Evolutionary conservation across 805 yeast species (phyloP), one percentile per base, ranked within the genome.

Genomic region (Barnettozyma salicaria): DNA sequence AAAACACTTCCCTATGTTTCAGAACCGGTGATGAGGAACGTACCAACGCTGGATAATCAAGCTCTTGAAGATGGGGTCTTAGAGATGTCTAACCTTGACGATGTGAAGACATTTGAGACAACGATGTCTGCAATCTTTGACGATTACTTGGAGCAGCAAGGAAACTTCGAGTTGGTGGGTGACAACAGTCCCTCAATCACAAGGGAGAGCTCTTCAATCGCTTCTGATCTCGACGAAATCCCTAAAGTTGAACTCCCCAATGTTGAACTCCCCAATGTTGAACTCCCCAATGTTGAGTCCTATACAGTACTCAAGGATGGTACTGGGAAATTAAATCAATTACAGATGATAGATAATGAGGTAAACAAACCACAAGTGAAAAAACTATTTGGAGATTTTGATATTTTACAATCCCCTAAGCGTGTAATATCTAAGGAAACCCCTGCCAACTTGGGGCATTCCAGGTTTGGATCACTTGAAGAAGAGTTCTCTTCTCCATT

Each of bases 71-170:
- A 39, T 13, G 22, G 30, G 18, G 30, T 45, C 7, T 50, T 47
- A 13, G 53, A 45, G 33, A 12, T 43, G 2, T 36, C 47, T 2
- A 37, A 29, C 14, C 30, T 33, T 22, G 43, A 40, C 22, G 53
- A 50, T 31, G 46, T 36, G 16, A 33, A 32, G 16, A 44, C 50
- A 4, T 53, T 51, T 27, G 58, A 51, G 20, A 47, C 49, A 3
- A 39, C 48, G 9, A 51, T 53, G 58, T 27, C 46, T 3, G 44
- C 55, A 5, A 34, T 53, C 4, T 50, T 48, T 27, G 58, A 52
- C 21, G 52, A 49, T 3, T 34, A 34, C 14, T 26, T 33, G 7
- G 40, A 40, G 4, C 5, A 16, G 2, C 29, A 27, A 19, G 19
- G 14, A 4, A 36, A 37, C 28, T 8, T 33, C n/a, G 35, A 39